Conservation (phyloP, 192 early-diverging fungal genomes). For the Dissophora globulifera region DNA sequence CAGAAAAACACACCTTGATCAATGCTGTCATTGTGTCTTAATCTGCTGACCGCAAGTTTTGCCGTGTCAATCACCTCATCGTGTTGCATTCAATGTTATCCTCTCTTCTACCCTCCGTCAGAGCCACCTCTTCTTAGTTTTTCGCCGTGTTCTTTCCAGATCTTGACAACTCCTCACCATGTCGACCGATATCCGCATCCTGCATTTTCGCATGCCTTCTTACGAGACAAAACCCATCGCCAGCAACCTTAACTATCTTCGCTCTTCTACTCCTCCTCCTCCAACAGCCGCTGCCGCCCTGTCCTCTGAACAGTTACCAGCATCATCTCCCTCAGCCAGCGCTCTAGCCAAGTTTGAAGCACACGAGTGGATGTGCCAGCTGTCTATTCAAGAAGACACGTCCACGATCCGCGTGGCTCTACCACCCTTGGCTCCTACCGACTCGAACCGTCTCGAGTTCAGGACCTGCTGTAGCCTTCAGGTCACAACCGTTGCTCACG, state of each 20-base stretch:
- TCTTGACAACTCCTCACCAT: not conserved
- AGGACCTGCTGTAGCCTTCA: slow-evolving; percentile 16
- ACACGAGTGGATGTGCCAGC: slow-evolving; percentile 29
- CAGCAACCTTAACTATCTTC: not conserved
- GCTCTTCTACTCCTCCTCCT: too few species aligned
- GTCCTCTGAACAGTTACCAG: too few species aligned
- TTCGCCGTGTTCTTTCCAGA: not conserved
- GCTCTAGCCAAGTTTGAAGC: slow-evolving; percentile 2
- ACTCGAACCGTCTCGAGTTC: not conserved
- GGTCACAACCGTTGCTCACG: not conserved
- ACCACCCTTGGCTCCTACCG: not conserved
- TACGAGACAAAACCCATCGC: not conserved
- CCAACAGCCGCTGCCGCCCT: too few species aligned
- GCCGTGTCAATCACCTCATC: too few species aligned
- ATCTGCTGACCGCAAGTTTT: too few species aligned
- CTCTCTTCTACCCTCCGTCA: too few species aligned
- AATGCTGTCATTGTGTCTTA: too few species aligned
- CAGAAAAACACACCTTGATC: too few species aligned
- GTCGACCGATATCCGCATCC: slow-evolving; percentile 8
- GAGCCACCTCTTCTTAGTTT: not conserved
- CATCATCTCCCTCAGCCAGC: not conserved
- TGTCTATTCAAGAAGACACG: slow-evolving; percentile 24
- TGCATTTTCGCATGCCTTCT: slow-evolving; percentile 34
- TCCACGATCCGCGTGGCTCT: slow-evolving; percentile 15
- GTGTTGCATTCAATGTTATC: too few species aligned